A percentile compares a stretch with the other conserved stretches of the same genome.
Conservation (phyloP, 768 basidiomycete species). For the Phlegmacium glaucopus region DNA sequence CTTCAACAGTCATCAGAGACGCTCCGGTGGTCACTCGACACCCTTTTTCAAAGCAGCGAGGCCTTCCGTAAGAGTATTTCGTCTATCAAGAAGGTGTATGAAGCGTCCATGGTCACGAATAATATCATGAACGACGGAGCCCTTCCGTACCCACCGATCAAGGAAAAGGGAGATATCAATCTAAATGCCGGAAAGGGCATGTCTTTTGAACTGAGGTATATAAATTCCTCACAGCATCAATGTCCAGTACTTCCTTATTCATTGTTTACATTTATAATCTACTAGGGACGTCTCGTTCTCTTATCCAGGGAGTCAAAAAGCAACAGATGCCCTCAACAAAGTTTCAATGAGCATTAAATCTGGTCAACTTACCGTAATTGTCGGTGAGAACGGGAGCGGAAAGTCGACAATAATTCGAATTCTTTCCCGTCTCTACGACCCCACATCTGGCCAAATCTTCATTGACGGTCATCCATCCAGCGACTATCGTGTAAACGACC, state of each 20-base stretch:
- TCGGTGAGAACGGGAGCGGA: slow-evolving; percentile 55
- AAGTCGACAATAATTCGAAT: slow-evolving; percentile 53
- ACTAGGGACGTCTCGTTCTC: slow-evolving; percentile 47
- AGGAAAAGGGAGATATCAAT: slow-evolving; percentile 5
- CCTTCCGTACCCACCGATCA: slow-evolving; percentile 18
- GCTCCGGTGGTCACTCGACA: slow-evolving; percentile 23
- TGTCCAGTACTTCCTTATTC: too few relatives aligned
- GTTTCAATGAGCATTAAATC: slow-evolving; percentile 43
- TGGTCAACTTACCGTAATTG: slow-evolving; percentile 51
- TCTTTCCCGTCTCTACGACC: slow-evolving; percentile 46
- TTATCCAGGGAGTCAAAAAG: slow-evolving; percentile 44
- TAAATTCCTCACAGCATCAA: too few relatives aligned
- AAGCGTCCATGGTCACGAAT: slow-evolving; percentile 15
- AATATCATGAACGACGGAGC: slow-evolving; percentile 24
- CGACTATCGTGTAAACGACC: slow-evolving; percentile 32
- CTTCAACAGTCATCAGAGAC: slow-evolving; percentile 33
- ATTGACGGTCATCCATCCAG: slow-evolving; percentile 40
- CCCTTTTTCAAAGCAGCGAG: slow-evolving; percentile 14
- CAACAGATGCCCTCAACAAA: slow-evolving; percentile 29
- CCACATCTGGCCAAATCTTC: slow-evolving; percentile 37
- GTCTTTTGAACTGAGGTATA: slow-evolving; percentile 22
- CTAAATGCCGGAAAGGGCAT: slow-evolving; percentile 16
- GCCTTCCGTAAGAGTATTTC: slow-evolving; percentile 21
- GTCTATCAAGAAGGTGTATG: slow-evolving; percentile 32
- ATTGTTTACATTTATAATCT: too few relatives aligned